Percentiles rank a stretch among this genome's conserved stretches.
phyloP scores from a whole-genome alignment of 768 basidiomycete species.

The Suillus clintonianus region DNA sequence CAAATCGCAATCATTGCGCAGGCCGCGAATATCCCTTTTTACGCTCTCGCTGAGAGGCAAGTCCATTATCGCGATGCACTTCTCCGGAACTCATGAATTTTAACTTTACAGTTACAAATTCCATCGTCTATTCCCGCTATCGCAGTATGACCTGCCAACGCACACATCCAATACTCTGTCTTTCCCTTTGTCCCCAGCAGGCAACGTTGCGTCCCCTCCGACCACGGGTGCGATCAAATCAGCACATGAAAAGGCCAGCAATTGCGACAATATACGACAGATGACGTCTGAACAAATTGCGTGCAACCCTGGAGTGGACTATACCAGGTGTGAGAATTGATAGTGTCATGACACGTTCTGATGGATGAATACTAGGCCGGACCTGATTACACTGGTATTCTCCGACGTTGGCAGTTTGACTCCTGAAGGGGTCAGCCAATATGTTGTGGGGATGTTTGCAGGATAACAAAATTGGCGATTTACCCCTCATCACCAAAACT shows the following conservation, averaged over 20 bases:
- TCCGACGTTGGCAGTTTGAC: constrained; percentile 93
- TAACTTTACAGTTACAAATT: constrained; percentile 83
- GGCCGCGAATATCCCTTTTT: constrained; percentile 93
- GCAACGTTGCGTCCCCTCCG: constrained; percentile 4
- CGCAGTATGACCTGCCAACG: constrained; percentile 86
- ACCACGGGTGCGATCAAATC: constrained; percentile 4
- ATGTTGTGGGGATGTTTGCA: constrained; percentile 93
- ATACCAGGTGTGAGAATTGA: constrained; percentile 67
- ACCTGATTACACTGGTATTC: constrained; percentile 91
- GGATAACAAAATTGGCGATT: constrained; percentile 42
- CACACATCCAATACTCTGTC: constrained; percentile 76
- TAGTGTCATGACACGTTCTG: constrained; percentile 18
- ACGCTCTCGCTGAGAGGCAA: constrained; percentile 90
- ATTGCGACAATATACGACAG: constrained; percentile 12
- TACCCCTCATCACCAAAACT: constrained; percentile 5
- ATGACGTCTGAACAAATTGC: constrained; percentile 86
- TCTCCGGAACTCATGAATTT: constrained; percentile 21
- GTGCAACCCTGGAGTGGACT: constrained; percentile 87
- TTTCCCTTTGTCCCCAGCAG: constrained; percentile 48
- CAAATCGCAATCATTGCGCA: constrained; percentile 97
- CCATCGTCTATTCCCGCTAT: constrained; percentile 91
- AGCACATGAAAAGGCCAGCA: constrained; percentile 5
- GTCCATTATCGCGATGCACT: constrained; percentile 24
- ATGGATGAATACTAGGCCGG: constrained; percentile 57
- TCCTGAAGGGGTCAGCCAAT: constrained; percentile 92